Base-by-base conservation (phyloP, 2,329 filamentous ascomycete species). In the Microdochium bolleyi region DNA sequence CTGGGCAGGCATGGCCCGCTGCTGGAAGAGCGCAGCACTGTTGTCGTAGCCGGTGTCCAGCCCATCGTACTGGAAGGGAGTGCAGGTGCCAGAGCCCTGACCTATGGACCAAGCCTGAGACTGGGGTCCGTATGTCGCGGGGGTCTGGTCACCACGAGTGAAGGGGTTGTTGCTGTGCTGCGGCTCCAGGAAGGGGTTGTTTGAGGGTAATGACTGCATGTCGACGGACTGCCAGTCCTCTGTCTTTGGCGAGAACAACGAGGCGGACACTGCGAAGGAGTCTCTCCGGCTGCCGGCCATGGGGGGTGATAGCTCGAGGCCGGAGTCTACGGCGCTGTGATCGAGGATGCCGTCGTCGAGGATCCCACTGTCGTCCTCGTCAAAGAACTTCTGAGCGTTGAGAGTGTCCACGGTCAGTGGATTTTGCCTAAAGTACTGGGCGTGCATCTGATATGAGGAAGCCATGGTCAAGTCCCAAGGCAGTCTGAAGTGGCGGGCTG, bases 41-140 rank as follows among this genome's bases (percentile, higher is more conserved):
- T 60, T 61, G 56, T 85, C 80, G 61, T 79, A 85, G 22, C 82
- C 79, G 48, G 74, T 65, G 38, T 78, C 71, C 32, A 83, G 69
- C 49, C 83, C 79, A 61, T 88, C 85, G 62, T 89, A 88, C 51
- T 83, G 84, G 56, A 90, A 82, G 16, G 88, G 87, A 7, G 89
- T 92, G 67, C 83, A 86, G 56, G 88, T 82, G 51, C 83, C 87
- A 24, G 87, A 88, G 61, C 74, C 76, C 50, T 78, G 78, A 60
- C 83, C 78, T 66, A 85, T 77, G 50, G 83, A 74, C 87, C 88
- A 92, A 56, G 74, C 65, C 57, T 70, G 71, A 48, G 63, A 64
- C 37, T 72, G 69, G 51, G 69, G 64, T 50, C 61, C 67, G 52
- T 74, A 76, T 57, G 69, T 67, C 49, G 66, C 64, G 57, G 80